A percentile compares a stretch with the other conserved stretches of the same genome.
Conservation (phyloP, 2,329 filamentous ascomycete species). For the Diaporthe eres region DNA sequence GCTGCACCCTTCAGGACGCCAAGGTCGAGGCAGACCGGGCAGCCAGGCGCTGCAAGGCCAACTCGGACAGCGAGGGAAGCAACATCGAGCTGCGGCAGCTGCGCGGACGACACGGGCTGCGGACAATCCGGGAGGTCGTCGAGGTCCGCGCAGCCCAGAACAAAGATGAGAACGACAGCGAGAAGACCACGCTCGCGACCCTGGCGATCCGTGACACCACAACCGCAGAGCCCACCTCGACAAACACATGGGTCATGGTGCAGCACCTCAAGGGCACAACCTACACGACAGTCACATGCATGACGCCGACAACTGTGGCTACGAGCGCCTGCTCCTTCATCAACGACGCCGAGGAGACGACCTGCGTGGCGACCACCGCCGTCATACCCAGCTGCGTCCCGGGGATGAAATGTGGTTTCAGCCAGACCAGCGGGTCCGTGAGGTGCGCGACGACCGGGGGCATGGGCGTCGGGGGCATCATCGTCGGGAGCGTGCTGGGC, state of each 20-base stretch:
- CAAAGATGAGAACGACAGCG: slow-evolving; percentile 43
- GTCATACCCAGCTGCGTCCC: slow-evolving; percentile 57
- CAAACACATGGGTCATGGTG: slow-evolving; percentile 39
- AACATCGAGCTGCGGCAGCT: slow-evolving; percentile 13
- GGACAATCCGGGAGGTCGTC: neutral
- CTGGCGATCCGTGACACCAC: slow-evolving; percentile 6
- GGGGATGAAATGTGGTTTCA: slow-evolving; percentile 61
- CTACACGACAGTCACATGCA: slow-evolving; percentile 51
- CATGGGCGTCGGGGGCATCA: slow-evolving; percentile 60
- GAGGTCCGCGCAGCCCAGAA: neutral
- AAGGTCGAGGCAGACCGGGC: slow-evolving; percentile 12
- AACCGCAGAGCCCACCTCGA: slow-evolving; percentile 39
- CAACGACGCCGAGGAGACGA: slow-evolving; percentile 48
- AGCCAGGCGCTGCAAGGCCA: slow-evolving; percentile 2
- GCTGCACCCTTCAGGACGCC: slow-evolving; percentile 25
- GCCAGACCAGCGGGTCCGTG: slow-evolving; percentile 54
- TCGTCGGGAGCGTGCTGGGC: slow-evolving; percentile 64
- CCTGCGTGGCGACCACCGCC: slow-evolving; percentile 57
- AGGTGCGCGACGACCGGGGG: slow-evolving; percentile 59
- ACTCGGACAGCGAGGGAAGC: neutral
- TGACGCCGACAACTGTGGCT: slow-evolving; percentile 52
- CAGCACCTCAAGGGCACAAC: slow-evolving; percentile 44
- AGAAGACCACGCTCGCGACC: slow-evolving; percentile 18
- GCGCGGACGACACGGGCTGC: neutral
- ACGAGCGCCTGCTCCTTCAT: slow-evolving; percentile 58